phyloP scores from a whole-genome alignment of 163 green algal species.

The Chlamydomonas reinhardtii region DNA sequence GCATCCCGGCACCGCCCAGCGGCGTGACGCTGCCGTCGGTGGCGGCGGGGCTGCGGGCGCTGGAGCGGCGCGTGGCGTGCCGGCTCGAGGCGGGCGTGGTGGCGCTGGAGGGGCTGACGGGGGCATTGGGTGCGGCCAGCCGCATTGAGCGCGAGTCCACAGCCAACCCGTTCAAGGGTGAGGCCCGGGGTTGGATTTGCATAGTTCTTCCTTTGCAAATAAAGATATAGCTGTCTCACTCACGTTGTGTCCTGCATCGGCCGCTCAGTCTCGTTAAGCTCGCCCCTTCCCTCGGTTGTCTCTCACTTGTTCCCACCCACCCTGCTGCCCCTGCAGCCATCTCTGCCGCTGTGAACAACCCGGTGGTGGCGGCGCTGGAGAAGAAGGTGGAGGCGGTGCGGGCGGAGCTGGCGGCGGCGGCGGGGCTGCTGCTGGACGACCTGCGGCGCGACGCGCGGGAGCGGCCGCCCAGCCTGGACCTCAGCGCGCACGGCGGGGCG shows the following conservation, averaged over 20 bases:
- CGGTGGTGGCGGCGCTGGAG: constrained; percentile 43
- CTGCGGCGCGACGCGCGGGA: constrained; percentile 9
- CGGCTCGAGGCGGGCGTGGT: constrained; percentile 11
- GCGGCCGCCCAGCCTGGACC: not conserved
- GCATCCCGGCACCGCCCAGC: not conserved
- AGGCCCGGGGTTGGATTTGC: too few relatives aligned
- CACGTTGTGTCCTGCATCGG: too few relatives aligned
- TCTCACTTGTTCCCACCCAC: too few relatives aligned
- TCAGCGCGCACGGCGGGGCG: not conserved
- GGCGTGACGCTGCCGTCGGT: constrained; percentile 15
- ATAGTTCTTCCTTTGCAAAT: too few relatives aligned
- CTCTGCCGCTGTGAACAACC: constrained; percentile 42
- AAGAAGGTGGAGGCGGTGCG: constrained; percentile 39
- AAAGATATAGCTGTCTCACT: too few relatives aligned
- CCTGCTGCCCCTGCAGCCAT: constrained; percentile 3
- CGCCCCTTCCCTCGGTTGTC: too few relatives aligned
- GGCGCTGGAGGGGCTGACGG: constrained; percentile 15
- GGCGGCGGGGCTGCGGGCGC: not conserved
- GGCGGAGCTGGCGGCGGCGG: not conserved
- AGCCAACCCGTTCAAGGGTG: constrained; percentile 44
- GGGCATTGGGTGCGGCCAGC: not conserved
- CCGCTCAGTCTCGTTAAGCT: too few relatives aligned
- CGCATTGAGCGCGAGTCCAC: constrained; percentile 31
- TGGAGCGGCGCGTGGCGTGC: constrained; percentile 8
- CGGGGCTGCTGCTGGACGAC: constrained; percentile 15